A percentile compares a stretch with the other conserved stretches of the same genome.
Evolutionary conservation across 2,329 filamentous ascomycete species (phyloP).

Genomic region (Ophiocordyceps unilateralis): DNA sequence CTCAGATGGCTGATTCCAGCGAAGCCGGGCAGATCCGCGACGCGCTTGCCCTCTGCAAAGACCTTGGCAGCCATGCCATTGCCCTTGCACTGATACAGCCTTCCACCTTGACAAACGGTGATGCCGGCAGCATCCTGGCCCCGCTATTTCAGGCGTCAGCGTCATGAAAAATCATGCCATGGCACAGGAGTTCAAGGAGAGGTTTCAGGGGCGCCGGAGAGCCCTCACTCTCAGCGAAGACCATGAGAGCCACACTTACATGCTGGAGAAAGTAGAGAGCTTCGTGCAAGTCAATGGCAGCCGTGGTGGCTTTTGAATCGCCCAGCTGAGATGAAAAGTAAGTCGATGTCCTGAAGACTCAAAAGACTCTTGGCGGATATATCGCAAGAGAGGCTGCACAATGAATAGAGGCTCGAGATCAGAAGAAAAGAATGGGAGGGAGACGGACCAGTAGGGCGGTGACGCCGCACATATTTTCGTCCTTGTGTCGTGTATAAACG

Average conservation of each 20-base stretch:
- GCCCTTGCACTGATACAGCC: conserved; percentile 80
- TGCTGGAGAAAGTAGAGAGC: conserved; percentile 51
- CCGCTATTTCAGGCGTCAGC: conserved; percentile 14
- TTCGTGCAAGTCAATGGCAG: conserved; percentile 52
- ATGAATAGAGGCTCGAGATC: background rate
- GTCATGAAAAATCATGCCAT: background rate
- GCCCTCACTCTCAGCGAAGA: background rate
- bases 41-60: conserved; percentile 61
- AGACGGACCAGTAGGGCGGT: background rate
- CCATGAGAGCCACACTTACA: background rate
- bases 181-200: background rate
- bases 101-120: conserved; percentile 54
- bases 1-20: conserved; percentile 73
- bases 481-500: no score
- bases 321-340: background rate
- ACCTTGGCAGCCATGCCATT: conserved; percentile 59
- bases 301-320: conserved; percentile 10
- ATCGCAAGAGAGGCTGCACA: background rate
- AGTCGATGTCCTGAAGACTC: background rate
- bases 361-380: background rate
- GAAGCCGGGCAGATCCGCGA: conserved; percentile 46
- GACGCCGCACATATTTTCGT: background rate
- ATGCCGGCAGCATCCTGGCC: conserved; percentile 85
- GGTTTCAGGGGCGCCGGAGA: background rate
- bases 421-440: background rate